Percentiles rank a stretch among this genome's conserved stretches.
Evolutionary conservation across 768 basidiomycete species (phyloP).

Genomic region (Lentinus tigrinus): DNA sequence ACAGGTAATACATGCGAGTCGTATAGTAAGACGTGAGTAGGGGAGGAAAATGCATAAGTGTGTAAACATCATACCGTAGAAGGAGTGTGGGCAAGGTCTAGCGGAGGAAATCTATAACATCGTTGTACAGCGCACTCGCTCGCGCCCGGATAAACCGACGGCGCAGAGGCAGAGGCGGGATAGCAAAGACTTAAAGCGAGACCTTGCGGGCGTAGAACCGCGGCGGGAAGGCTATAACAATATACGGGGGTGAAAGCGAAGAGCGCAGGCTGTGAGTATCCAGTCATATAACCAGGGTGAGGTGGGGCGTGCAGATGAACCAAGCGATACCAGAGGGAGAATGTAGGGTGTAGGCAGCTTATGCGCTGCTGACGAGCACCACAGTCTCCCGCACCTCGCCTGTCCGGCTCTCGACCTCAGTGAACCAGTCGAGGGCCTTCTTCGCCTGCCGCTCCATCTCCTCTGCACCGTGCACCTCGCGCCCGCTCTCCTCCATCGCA

Average conservation of each 20-base stretch:
- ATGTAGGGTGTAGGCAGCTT: neutral
- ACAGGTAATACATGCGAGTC: constrained; percentile 19
- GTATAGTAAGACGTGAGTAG: constrained; percentile 12
- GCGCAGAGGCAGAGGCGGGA: neutral
- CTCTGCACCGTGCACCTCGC: constrained; percentile 77
- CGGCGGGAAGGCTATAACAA: neutral
- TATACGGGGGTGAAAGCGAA: constrained; percentile 12
- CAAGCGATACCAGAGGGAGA: neutral
- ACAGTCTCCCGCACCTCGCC: constrained; percentile 33
- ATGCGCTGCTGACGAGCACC: constrained; percentile 5
- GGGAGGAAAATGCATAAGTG: neutral
- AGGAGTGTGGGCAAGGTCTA: constrained; percentile 13
- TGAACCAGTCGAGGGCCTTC: constrained; percentile 75
- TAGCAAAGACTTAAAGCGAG: neutral
- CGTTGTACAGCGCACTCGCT: neutral
- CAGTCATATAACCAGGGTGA: neutral
- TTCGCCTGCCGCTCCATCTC: constrained; percentile 67
- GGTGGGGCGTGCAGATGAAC: neutral
- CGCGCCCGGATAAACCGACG: too few species aligned
- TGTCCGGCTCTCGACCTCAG: constrained; percentile 49
- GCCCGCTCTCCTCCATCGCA: constrained; percentile 76
- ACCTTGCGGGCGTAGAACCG: constrained; percentile 3
- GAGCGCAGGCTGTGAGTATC: too few species aligned
- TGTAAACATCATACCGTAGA: neutral
- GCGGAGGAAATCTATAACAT: neutral